These are phyloP conservation scores for Diaporthe amygdali DNA, from an alignment of 2,329 filamentous ascomycete species.

Conservation along the genomic window DNA sequence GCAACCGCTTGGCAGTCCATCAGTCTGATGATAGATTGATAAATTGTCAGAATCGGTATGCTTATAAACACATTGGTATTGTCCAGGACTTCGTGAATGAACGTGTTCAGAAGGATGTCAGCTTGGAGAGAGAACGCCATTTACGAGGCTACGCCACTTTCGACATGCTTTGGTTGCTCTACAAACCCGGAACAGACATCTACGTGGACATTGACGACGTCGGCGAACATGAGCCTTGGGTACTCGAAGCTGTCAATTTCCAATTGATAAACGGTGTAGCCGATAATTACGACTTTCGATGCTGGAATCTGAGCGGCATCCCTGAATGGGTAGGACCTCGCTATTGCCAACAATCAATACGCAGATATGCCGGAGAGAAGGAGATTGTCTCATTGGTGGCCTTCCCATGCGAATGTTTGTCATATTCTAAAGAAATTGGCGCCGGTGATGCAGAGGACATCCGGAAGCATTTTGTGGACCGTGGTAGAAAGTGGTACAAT, in stretches of 20 bases:
- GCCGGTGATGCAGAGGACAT: neutral
- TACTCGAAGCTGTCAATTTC: neutral
- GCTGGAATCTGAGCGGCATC: neutral
- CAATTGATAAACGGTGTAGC: neutral
- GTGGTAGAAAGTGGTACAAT: neutral
- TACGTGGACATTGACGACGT: neutral
- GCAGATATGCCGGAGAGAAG: neutral
- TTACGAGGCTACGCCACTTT: neutral
- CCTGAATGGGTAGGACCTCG: neutral
- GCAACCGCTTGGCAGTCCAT: neutral
- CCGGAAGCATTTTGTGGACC: neutral
- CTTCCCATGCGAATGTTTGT: neutral
- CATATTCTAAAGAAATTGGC: neutral
- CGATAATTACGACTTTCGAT: neutral
- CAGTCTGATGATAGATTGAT: neutral
- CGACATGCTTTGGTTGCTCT: neutral
- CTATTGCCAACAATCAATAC: neutral
- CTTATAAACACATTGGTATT: neutral
- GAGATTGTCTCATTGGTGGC: neutral
- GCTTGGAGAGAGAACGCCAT: neutral
- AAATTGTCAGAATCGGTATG: neutral
- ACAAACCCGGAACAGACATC: neutral
- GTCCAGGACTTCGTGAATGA: neutral
- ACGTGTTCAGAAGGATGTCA: neutral
- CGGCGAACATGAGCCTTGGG: neutral